Evolutionary conservation across 768 basidiomycete species (phyloP).

Genomic region (Kwoniella europaea): DNA sequence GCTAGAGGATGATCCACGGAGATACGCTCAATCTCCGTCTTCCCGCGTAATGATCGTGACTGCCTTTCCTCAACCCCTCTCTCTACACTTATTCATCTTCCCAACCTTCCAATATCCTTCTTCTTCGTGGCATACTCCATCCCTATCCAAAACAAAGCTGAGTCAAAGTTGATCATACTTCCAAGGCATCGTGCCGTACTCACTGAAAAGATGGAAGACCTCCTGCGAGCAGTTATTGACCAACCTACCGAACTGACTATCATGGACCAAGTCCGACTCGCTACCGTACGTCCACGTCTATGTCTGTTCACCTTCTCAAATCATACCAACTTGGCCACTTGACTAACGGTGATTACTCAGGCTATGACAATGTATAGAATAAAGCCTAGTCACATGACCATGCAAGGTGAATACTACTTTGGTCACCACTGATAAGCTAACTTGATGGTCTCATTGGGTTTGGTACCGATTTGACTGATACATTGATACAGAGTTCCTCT

Average conservation of each 20-base stretch:
- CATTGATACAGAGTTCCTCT: neutral
- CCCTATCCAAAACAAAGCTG: too few relatives aligned
- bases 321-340: neutral
- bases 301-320: neutral
- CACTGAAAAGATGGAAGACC: neutral
- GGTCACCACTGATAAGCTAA: neutral
- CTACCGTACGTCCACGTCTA: neutral
- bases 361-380: neutral
- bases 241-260: neutral
- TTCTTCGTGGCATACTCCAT: too few relatives aligned
- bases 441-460: too few relatives aligned
- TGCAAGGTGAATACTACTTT: neutral
- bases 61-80: neutral
- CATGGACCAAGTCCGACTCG: constrained; percentile 1
- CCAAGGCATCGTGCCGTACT: too few relatives aligned
- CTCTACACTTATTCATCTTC: neutral
- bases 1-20: neutral
- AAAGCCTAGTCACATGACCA: neutral
- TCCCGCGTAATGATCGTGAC: neutral
- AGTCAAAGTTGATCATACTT: too few relatives aligned
- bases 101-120: too few relatives aligned
- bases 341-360: neutral
- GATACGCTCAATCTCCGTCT: neutral
- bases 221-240: neutral
- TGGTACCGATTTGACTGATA: neutral